phyloP scores from a whole-genome alignment of 1,284 basidiomycete genomes.

The Amylostereum areolatum region DNA sequence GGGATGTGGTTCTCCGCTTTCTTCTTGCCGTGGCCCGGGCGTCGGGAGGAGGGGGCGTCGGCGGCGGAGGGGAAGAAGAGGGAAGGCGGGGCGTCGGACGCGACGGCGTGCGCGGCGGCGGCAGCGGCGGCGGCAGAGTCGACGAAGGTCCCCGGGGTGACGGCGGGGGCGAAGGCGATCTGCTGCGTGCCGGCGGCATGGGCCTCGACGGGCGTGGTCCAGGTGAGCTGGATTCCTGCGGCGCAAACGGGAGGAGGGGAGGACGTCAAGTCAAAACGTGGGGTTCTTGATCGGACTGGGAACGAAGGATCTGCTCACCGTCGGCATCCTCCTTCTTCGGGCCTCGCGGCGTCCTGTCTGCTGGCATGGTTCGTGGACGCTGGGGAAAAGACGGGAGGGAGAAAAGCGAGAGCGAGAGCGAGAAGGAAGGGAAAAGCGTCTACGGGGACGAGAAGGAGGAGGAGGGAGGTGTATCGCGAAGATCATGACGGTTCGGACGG shows the following conservation, averaged over 20 bases:
- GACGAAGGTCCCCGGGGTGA: constrained; percentile 57
- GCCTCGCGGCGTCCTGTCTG: constrained; percentile 52
- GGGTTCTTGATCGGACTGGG: no score
- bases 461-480: no score
- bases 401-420: constrained; percentile 2
- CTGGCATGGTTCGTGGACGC: constrained; percentile 2
- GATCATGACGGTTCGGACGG: neutral
- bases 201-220: constrained; percentile 45
- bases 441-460: neutral
- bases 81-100: constrained; percentile 22
- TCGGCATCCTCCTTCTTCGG: constrained; percentile 36
- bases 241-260: neutral
- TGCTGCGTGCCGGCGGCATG: constrained; percentile 28
- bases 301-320: constrained; percentile 27
- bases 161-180: constrained; percentile 50
- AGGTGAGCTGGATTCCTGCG: constrained; percentile 33
- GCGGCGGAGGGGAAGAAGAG: constrained; percentile 36
- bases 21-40: constrained; percentile 49
- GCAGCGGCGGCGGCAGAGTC: constrained; percentile 33
- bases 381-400: constrained; percentile 2
- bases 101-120: constrained; percentile 20
- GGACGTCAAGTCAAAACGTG: neutral
- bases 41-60: constrained; percentile 20
- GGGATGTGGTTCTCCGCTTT: constrained; percentile 75
- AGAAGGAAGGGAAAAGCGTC: constrained; percentile 7